Evolutionary conservation across 805 yeast species (phyloP), one percentile per base, ranked within the genome.

Genomic region (Gaillardinia entomophila): DNA sequence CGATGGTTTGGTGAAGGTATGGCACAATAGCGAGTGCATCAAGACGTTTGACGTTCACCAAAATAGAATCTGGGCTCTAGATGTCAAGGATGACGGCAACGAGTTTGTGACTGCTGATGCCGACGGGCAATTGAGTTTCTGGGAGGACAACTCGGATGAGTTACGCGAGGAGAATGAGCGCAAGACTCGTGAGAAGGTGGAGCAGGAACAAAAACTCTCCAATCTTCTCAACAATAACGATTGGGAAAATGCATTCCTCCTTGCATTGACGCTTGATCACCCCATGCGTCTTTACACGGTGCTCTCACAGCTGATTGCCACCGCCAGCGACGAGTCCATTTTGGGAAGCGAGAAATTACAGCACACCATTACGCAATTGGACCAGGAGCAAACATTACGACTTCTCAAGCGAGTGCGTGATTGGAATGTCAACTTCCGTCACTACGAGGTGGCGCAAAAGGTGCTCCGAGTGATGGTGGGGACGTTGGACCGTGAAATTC

Each of bases 31-130:
- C 8, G 98, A 92, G 49, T 75, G 87, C 50, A 58, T 82, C 14
- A 77, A 80, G 36, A 90, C 97, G 0, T 68, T 89, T 30, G 97
- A 90, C 59, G 80, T 80, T 47, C 99, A 92, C 53, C 86, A 79
- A 39, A 92, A 90, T 56, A 78, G 96, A 61, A 86, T 92, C 31
- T 92, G 98, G 99, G 84, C 97, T 0, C 57, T 92, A 33, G 77
- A 82, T 35, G 64, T 72, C 1, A 69, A 75, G 38, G 61, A 75
- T 23, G 12, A 25, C 16, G 90, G 94, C 16, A 72, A 71, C 12
- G 71, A 72, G 36, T 70, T 92, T 36, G 75, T 86, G 0, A 76
- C 85, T 37, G 97, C 96, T 0, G 97, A 92, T 57, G 97, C 96
- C 1, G 97, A 92, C 57, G 96, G 97, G 34, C 80, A 86, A 16